Base-by-base conservation (phyloP, 495 filamentous ascomycete genomes). In the Tetracladium setigerum region DNA sequence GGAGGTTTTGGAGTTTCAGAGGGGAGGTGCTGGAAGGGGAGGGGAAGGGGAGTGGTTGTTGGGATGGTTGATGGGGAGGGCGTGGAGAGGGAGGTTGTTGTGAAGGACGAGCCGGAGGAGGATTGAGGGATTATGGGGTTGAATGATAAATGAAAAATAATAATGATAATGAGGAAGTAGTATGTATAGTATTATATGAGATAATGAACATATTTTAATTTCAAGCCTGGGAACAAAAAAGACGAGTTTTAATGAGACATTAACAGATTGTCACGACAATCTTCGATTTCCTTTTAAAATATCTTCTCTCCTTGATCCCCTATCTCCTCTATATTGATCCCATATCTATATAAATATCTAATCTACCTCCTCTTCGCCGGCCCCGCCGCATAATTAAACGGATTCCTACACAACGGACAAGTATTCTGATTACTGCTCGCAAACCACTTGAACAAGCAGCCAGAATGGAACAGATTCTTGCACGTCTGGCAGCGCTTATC, bases 361-460 rank as follows among this genome's bases (percentile, higher is more conserved):
- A 10, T 16, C 34, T 16, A 36, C 13, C 34, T 12, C 30, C 30
- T 33, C 30, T 24, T 41, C 16, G 19, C 37, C 17, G 10, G 2
- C 32, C 69, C 46, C 4, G 37, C 67, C 13, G 70, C 48, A 54
- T 84, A 89, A 46, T 84, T 79, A 61, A 94, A 92, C 30, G 82
- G 77, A 62, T 89, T 92, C 49, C 89, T 70, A 65, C 91, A 97
- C 47, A 97, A 69, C 41, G 91, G 90, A 62, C 91, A 98, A 43
- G 79, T 89, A 57, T 82, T 89, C 57, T 83, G 79, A 64, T 88
- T 90, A 59, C 88, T 94, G 59, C 78, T 90, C 75, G 86, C 83
- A 71, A 98, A 96, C 91, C 91, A 98, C 63, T 88, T 87, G 70
- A 83, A 91, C 63, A 98, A 67, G 68, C 91, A 98, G 5, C 78